Base-by-base conservation (phyloP, 179 eudicot genomes). In the Spergularia azorica region DNA sequence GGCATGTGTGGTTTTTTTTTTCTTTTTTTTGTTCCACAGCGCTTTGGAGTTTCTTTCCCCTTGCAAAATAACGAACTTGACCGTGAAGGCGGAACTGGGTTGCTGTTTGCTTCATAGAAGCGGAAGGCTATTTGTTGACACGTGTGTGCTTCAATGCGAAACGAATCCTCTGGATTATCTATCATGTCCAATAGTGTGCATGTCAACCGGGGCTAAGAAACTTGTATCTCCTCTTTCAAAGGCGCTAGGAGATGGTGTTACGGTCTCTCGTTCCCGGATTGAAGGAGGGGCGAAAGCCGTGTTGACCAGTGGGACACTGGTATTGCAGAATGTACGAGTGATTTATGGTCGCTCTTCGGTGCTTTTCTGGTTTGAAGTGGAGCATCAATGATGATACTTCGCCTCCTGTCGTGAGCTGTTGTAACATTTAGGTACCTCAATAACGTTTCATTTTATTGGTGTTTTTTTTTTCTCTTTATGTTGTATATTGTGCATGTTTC, bases 81-180 rank as follows among this genome's bases (percentile, higher is more conserved):
- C 97, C 0, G 99, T 95, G 75, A 91, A 88, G 82, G 88, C 94
- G 2, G 97, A 93, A 80, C 89, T 95, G 6, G 99, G 99, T 62
- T 95, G 97, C 84, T 95, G 99, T 84, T 86, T 95, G 88, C 97
- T 95, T 73, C 97, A 95, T 76, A 78, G 99, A 72, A 90, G 97
- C 41, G 99, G 99, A 65, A 89, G 92, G 87, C 83, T 95, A 76
- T 93, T 88, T 0, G 89, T 95, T 48, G 99, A 95, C 63, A 88
- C 90, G 17, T 95, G 99, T 75, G 80, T 90, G 56, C 95, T 95
- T 36, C 99, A 91, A 74, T 95, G 99, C 57, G 97, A 95, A 84
- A 84, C 97, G 14, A 83, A 90, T 75, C 97, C 97, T 17, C 73
- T 95, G 59, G 99, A 95, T 86, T 91, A 88, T 84, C 97, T 93